Base-by-base conservation (phyloP, 2,329 filamentous ascomycete species). In the Aspergillus tubingensis region DNA sequence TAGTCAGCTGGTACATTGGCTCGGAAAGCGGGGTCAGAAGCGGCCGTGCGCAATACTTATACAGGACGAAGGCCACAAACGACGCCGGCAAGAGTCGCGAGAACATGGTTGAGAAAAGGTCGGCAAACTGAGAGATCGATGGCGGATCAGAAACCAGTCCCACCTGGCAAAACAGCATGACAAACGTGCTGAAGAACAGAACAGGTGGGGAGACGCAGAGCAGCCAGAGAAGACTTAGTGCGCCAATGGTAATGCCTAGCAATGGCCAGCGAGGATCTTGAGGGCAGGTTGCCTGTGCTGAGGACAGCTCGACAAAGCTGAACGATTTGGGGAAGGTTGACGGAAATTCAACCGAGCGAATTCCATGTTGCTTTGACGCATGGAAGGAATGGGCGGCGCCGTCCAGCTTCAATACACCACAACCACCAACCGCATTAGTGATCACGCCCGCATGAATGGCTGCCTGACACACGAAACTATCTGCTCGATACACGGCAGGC, bases 301-400 rank as follows among this genome's bases (percentile, higher is more conserved):
- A 72, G 7, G 75, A 71, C 6, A 92, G 82, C 32, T 83, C 83
- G 4, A 91, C 77, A 67, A 99, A 98, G 17, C 86, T 86, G 74
- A 91, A 97, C 0, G 92, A 89, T 30, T 91, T 88, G 1, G 95
- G 95, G 69, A 99, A 99, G 65, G 91, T 92, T 0, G 92, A 94
- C 63, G 92, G 86, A 72, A 99, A 99, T 4, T 77, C 84, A 57
- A 91, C 81, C 64, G 92, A 96, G 27, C 81, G 77, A 64, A 98
- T 92, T 55, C 89, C 91, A 70, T 96, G 82, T n/a, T 82, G 82
- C 51, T 85, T 83, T 8, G 88, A 87, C 44, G 85, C 82, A 44
- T 83, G 77, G 71, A 88, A 96, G 52, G 83, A 79, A 57, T 83
- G 79, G 58, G 86, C 85, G 57, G 88, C 83, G 21, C 93, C 93